Base-by-base conservation (phyloP, 2,329 filamentous ascomycete species). In the Pezicula rhizophila region DNA sequence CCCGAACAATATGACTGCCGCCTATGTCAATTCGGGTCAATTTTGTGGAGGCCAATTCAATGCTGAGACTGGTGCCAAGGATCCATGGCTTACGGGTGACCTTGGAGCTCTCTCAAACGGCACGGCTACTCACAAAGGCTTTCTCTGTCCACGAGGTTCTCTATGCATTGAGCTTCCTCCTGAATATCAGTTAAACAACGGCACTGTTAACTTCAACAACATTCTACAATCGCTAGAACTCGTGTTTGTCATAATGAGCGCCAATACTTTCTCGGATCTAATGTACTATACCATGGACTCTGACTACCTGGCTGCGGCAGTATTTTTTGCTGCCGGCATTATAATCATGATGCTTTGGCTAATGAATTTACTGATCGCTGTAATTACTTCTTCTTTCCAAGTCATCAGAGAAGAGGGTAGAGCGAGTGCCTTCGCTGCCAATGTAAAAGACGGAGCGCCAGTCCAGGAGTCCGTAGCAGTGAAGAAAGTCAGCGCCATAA, bases 341-440 rank as follows among this genome's bases (percentile, higher is more conserved):
- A 83, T 99, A 61, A 89, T 99, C 55, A 80, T 99, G 76, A 93
- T 89, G 73, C 76, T 99, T 44, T 99, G 93, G 93, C 79, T 99
- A 61, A 90, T 95, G 55, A 97, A 96, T 66, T 79, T 99, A 69
- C 68, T 87, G 42, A 95, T 99, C 62, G 93, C 93, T 3, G 93
- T 99, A 60, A 99, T 99, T 64, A 99, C 93, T 0, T 96, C 93
- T 5, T 96, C 92, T 1, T 99, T 99, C 63, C 93, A 99, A 65
- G 88, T 99, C 56, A 99, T 99, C 59, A 82, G 93, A 55, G 95
- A 99, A 71, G 93, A 99, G 66, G 95, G 89, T 69, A 91, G 87
- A 67, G 84, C 86, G 28, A 96, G 91, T 70, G 93, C 95, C 3
- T 99, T 99, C 66, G 91, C 90, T 4, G 82, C 82, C 11, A 80